Percentiles rank a stretch among this genome's conserved stretches.
Evolutionary conservation across 2,329 filamentous ascomycete genomes (phyloP).

Genomic region (Lomentospora prolificans): DNA sequence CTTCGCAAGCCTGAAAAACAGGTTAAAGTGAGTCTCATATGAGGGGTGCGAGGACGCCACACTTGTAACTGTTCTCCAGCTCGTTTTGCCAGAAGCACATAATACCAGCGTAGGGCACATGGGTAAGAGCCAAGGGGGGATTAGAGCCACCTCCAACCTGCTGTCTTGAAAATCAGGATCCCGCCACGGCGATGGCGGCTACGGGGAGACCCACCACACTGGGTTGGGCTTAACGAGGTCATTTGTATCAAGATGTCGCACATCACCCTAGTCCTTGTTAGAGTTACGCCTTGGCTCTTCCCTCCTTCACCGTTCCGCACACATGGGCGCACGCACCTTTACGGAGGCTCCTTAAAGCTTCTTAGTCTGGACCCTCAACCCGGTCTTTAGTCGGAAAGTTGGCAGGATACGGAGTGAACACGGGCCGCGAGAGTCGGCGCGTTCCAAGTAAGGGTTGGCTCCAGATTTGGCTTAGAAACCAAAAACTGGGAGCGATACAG

Average conservation of each 20-base stretch:
- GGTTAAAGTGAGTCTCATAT: not conserved
- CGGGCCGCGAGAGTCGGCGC: slow-evolving; percentile 1
- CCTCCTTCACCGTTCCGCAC: not conserved
- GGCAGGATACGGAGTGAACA: not conserved
- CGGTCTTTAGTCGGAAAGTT: not conserved
- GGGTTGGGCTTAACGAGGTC: not conserved
- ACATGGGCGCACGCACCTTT: not conserved
- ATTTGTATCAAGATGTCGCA: slow-evolving; percentile 5
- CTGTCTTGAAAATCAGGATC: not conserved
- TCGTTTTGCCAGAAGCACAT: too few relatives aligned
- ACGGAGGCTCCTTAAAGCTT: too few relatives aligned
- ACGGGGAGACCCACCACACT: slow-evolving; percentile 4
- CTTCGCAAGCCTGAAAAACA: not conserved
- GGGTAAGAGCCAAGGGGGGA: too few relatives aligned
- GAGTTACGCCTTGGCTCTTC: slow-evolving; percentile 4
- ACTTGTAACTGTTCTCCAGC: too few relatives aligned
- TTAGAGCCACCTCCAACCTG: too few relatives aligned
- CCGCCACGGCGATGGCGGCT: not conserved
- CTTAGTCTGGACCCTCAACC: not conserved
- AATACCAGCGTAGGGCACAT: too few relatives aligned
- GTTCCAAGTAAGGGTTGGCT: not conserved
- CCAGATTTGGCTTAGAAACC: not conserved
- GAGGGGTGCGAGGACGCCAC: not conserved
- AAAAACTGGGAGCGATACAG: not conserved
- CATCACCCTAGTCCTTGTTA: not conserved